These are phyloP conservation scores for Malassezia obtusa DNA, from an alignment of 1,284 basidiomycete genomes.

Conservation along the genomic window DNA sequence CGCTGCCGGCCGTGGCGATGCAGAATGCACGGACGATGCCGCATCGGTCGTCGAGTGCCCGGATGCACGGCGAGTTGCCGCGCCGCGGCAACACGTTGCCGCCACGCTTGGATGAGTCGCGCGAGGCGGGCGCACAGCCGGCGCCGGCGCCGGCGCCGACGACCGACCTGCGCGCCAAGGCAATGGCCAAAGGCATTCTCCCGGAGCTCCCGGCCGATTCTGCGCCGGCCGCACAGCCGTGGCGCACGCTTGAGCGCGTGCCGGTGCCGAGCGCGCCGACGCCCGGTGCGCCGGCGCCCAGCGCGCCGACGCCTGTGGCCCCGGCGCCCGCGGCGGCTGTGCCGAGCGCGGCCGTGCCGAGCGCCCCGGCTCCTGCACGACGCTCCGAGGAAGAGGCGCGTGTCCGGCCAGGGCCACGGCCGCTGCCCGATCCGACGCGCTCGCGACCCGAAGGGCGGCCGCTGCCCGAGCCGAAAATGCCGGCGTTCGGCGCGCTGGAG, in stretches of 20 bases:
- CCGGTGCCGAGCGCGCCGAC: slow-evolving; percentile 2
- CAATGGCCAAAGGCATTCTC: background rate
- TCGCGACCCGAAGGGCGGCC: background rate
- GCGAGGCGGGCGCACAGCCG: background rate
- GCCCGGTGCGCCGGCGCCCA: background rate
- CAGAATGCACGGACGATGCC: too few relatives aligned
- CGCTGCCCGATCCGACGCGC: background rate
- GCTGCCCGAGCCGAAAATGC: background rate
- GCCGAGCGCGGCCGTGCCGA: background rate
- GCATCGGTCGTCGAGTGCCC: too few relatives aligned
- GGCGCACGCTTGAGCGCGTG: background rate
- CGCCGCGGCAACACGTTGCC: background rate
- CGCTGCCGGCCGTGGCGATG: too few relatives aligned
- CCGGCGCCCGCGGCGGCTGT: background rate
- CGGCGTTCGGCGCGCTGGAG: background rate
- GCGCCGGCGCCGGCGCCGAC: background rate
- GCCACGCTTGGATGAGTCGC: background rate
- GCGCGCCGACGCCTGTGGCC: background rate
- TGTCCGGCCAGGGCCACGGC: background rate
- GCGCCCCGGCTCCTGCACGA: background rate
- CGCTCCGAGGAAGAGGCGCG: background rate
- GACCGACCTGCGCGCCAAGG: background rate
- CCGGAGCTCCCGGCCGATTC: background rate
- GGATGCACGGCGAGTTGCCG: background rate
- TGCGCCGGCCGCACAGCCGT: background rate